phyloP scores from a whole-genome alignment of 495 filamentous ascomycete species.

The Glarea lozoyensis region DNA sequence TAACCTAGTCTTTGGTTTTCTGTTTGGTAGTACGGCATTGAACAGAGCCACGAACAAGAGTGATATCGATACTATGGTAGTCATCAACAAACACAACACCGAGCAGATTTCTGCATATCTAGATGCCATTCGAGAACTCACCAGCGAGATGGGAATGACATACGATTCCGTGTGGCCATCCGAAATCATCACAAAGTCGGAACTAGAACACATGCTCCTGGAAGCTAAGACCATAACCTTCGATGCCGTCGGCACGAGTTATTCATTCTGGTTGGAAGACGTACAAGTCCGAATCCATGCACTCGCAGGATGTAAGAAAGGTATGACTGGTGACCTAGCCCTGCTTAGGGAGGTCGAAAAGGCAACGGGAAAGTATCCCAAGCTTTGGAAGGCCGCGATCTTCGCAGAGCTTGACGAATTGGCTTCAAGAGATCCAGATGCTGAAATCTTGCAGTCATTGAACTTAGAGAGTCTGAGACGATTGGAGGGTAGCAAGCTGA shows the following conservation, averaged over 20 bases:
- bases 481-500: too few species aligned
- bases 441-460: too few species aligned
- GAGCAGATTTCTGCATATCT: background rate
- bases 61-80: background rate
- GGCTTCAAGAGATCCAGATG: too few species aligned
- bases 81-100: background rate
- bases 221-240: background rate
- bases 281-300: background rate
- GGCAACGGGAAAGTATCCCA: too few species aligned
- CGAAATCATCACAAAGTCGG: background rate
- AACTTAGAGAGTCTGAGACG: too few species aligned
- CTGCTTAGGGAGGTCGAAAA: too few species aligned
- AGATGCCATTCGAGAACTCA: background rate
- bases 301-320: background rate
- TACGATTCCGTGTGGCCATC: background rate
- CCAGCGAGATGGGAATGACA: background rate
- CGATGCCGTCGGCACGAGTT: background rate
- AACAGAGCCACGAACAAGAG: background rate
- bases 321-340: background rate
- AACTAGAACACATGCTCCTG: background rate
- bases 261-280: background rate
- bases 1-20: background rate
- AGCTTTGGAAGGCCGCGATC: too few species aligned
- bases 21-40: background rate
- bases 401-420: too few species aligned